Conservation (phyloP, 345 rosid genomes). For the Limnanthes douglasii region DNA sequence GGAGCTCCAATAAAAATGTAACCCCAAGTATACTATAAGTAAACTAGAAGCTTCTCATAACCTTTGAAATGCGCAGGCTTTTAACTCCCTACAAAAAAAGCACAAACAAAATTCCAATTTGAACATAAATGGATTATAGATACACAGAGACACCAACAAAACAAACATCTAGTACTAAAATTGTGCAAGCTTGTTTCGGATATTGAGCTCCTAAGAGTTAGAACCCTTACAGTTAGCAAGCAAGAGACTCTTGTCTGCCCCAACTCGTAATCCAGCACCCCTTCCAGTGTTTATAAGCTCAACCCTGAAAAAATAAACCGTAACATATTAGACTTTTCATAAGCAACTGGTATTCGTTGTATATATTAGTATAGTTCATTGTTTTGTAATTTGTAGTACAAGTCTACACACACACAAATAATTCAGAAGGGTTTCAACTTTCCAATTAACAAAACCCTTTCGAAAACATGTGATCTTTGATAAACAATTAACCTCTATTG, state of each 20-base stretch:
- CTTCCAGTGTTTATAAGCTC: slow-evolving; percentile 5
- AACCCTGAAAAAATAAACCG: slow-evolving; percentile 10
- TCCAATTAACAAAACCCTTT: too few species aligned
- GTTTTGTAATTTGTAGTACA: slow-evolving; percentile 1
- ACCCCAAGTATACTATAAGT: too few species aligned
- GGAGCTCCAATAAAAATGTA: too few species aligned
- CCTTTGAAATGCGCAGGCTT: too few species aligned
- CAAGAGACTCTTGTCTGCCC: slow-evolving; percentile 3
- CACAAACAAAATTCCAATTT: background rate
- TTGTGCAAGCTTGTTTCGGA: too few species aligned
- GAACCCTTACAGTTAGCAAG: background rate
- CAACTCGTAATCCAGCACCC: slow-evolving; percentile 3
- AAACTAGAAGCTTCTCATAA: too few species aligned
- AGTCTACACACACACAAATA: slow-evolving; percentile 13
- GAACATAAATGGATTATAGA: slow-evolving; percentile 2
- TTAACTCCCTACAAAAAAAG: too few species aligned
- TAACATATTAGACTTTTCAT: slow-evolving; percentile 9
- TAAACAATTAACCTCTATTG: too few species aligned
- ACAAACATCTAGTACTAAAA: slow-evolving; percentile 11
- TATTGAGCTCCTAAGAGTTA: too few species aligned
- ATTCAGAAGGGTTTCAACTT: too few species aligned
- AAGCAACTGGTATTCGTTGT: slow-evolving; percentile 10
- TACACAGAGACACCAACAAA: background rate
- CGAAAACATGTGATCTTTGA: too few species aligned
- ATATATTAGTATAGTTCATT: slow-evolving; percentile 8